Conservation (phyloP, 805 yeast genomes). For the Nematodospora valgi region DNA sequence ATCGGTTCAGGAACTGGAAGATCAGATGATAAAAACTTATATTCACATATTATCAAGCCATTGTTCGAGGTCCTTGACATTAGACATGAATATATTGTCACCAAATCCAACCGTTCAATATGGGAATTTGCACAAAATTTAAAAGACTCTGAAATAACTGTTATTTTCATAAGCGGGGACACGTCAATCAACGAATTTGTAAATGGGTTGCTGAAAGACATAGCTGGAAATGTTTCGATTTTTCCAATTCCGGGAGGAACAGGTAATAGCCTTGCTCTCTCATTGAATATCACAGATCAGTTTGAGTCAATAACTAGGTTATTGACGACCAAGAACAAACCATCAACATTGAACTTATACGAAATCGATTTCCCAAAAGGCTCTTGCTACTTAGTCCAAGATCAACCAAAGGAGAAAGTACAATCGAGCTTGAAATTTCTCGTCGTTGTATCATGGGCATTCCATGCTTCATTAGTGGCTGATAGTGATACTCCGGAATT, state of each 20-base stretch:
- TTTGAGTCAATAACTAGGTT: constrained; percentile 16
- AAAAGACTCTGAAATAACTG: constrained; percentile 25
- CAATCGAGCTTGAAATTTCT: constrained; percentile 33
- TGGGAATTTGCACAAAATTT: constrained; percentile 34
- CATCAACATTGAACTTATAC: constrained; percentile 42
- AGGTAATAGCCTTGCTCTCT: constrained; percentile 76
- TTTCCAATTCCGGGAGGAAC: constrained; percentile 72
- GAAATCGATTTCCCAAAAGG: constrained; percentile 40
- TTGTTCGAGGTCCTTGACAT: constrained; percentile 38
- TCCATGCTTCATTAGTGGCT: constrained; percentile 83
- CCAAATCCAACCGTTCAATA: constrained; percentile 39
- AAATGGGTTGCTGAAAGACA: constrained; percentile 38
- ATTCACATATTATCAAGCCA: constrained; percentile 43
- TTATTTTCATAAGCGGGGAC: constrained; percentile 78
- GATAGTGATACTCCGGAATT: constrained; percentile 70
- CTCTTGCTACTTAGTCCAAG: constrained; percentile 19
- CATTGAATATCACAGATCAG: constrained; percentile 42
- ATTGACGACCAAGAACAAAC: constrained; percentile 12
- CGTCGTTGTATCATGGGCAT: constrained; percentile 79
- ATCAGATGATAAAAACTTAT: constrained; percentile 29
- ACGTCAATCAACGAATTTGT: constrained; percentile 78
- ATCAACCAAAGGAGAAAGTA: constrained; percentile 12
- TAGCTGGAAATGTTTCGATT: constrained; percentile 17
- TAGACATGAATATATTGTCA: constrained; percentile 38
- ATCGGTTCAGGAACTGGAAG: constrained; percentile 47